Conservation (phyloP, 257 asterid species). For the Fraxinus pennsylvanica region DNA sequence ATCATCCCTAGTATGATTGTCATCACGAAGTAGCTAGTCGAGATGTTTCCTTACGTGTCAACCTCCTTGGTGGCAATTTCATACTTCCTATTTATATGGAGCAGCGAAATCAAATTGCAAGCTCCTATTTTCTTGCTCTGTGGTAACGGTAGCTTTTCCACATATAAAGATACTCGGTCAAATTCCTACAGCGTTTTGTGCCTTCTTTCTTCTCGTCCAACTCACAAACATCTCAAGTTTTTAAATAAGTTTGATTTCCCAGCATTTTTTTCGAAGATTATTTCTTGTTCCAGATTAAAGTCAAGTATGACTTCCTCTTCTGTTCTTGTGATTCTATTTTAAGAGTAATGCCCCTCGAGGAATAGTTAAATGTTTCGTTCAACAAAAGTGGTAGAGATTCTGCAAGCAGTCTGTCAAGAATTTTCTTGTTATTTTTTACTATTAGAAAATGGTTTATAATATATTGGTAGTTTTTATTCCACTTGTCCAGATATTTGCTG, state of each 20-base stretch:
- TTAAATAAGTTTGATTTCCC: neutral
- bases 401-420: neutral
- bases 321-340: neutral
- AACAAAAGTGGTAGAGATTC: neutral
- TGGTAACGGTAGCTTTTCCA: neutral
- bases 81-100: neutral
- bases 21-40: neutral
- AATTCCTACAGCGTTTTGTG: neutral
- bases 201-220: neutral
- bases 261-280: neutral
- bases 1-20: neutral
- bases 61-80: neutral
- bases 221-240: neutral
- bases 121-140: neutral
- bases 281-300: neutral
- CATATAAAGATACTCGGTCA: neutral
- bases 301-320: neutral
- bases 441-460: neutral
- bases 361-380: constrained; percentile 4
- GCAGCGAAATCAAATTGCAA: neutral
- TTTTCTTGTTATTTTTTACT: neutral
- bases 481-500: constrained; percentile 60
- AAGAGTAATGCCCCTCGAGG: neutral
- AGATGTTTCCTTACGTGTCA: neutral
- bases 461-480: constrained; percentile 3